A percentile compares a stretch with the other conserved stretches of the same genome.
phyloP scores from a whole-genome alignment of 1,139 yeast species.

The Sugiyamaella sp. region DNA sequence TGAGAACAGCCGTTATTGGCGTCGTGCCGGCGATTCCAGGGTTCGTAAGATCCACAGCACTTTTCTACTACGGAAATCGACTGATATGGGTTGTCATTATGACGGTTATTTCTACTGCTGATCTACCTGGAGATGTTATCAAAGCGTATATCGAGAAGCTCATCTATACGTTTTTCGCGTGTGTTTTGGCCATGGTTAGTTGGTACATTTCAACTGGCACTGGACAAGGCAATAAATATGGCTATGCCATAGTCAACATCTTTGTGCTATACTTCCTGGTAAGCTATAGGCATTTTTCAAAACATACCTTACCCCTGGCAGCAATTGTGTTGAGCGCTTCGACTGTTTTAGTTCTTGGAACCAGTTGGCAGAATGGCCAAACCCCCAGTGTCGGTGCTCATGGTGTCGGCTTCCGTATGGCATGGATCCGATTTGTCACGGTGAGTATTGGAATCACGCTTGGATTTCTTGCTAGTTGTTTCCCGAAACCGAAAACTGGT shows the following conservation, averaged over 20 bases:
- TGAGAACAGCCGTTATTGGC: constrained; percentile 37
- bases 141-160: constrained; percentile 38
- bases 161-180: constrained; percentile 39
- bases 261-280: constrained; percentile 34
- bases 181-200: constrained; percentile 39
- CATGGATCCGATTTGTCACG: constrained; percentile 43
- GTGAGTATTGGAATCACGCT: constrained; percentile 40
- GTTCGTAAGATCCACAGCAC: constrained; percentile 36
- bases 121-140: constrained; percentile 42
- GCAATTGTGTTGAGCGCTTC: constrained; percentile 41
- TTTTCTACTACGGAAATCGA: constrained; percentile 37
- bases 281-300: constrained; percentile 40
- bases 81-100: constrained; percentile 43
- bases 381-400: constrained; percentile 21
- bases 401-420: constrained; percentile 41
- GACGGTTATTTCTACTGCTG: constrained; percentile 38
- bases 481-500: constrained; percentile 41
- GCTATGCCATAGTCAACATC: constrained; percentile 41
- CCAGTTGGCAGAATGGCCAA: constrained; percentile 39
- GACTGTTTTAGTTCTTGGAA: constrained; percentile 38
- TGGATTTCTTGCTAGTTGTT: constrained; percentile 39
- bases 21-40: constrained; percentile 37
- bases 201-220: constrained; percentile 44
- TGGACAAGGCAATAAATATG: constrained; percentile 40
- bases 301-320: constrained; percentile 38